These are phyloP conservation scores for Capsicum pubescens DNA, from an alignment of 257 asterid genomes.

Conservation along the genomic window DNA sequence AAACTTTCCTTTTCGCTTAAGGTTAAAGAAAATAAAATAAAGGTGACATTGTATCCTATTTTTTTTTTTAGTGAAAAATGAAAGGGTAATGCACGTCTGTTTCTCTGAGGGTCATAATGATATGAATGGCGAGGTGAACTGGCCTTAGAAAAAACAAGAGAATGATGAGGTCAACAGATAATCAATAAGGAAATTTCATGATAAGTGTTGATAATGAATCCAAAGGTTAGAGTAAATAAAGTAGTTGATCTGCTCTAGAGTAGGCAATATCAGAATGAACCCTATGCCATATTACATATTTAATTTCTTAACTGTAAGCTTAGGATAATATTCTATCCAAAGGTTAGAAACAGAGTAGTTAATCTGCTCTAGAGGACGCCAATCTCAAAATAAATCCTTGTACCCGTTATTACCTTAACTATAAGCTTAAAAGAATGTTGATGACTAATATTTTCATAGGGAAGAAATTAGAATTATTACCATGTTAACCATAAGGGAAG, in stretches of 20 bases:
- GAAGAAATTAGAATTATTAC: background rate
- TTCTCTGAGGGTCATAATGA: background rate
- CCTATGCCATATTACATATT: background rate
- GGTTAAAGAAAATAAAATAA: conserved; percentile 10
- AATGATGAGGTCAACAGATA: conserved; percentile 1
- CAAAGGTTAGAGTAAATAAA: background rate
- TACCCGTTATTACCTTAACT: background rate
- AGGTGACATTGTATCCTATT: background rate
- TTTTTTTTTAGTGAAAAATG: background rate
- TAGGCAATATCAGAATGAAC: conserved; percentile 3
- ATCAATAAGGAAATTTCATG: background rate
- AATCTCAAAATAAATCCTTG: background rate
- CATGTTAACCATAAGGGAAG: conserved; percentile 10
- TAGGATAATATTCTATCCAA: background rate
- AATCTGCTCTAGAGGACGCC: background rate
- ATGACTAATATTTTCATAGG: background rate
- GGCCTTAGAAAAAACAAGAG: background rate
- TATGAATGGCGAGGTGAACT: background rate
- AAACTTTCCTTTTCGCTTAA: background rate
- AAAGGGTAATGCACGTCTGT: background rate
- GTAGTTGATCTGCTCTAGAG: conserved; percentile 23
- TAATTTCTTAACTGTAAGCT: background rate
- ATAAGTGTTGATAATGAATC: background rate
- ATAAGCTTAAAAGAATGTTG: background rate
- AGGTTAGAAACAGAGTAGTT: conserved; percentile 1